phyloP scores from a whole-genome alignment of 2,329 filamentous ascomycete genomes.

The Pseudogymnoascus sp. region DNA sequence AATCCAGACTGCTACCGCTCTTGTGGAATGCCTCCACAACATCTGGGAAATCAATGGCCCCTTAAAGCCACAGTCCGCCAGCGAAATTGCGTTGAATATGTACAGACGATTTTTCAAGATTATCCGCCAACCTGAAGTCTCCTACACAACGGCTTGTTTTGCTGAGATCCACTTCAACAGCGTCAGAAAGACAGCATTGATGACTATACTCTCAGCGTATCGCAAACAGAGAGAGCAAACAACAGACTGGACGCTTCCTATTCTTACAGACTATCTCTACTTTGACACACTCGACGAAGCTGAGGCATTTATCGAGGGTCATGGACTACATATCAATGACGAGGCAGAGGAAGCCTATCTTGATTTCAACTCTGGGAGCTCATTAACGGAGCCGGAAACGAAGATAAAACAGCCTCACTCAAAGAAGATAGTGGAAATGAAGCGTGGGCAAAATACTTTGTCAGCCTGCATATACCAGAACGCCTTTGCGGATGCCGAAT shows the following conservation, averaged over 20 bases:
- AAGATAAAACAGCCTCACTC: conserved; percentile 51
- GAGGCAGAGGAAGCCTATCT: conserved; percentile 30
- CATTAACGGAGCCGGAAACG: conserved; percentile 35
- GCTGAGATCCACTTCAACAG: conserved; percentile 60
- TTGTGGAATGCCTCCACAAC: conserved; percentile 54
- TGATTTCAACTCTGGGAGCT: conserved; percentile 23
- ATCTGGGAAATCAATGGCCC: conserved; percentile 51
- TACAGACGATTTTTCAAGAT: conserved; percentile 53
- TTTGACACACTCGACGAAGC: conserved; percentile 64
- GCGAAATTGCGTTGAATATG: conserved; percentile 38
- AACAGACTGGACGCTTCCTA: conserved; percentile 51
- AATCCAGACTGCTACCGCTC: conserved; percentile 52
- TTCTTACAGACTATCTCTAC: conserved; percentile 49
- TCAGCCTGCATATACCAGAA: conserved; percentile 50
- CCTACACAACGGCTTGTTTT: conserved; percentile 63
- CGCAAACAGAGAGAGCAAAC: conserved; percentile 48
- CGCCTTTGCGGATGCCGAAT: conserved; percentile 36
- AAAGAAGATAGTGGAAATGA: conserved; percentile 48
- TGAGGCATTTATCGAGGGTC: conserved; percentile 53
- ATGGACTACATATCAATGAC: conserved; percentile 45
- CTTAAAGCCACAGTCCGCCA: conserved; percentile 36
- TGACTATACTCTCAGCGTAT: conserved; percentile 47
- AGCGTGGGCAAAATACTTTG: conserved; percentile 45
- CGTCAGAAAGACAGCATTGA: conserved; percentile 51
- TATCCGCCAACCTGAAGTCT: conserved; percentile 47